Conservation (phyloP, 2,329 filamentous ascomycete genomes). For the Paecilomyces sp. region DNA sequence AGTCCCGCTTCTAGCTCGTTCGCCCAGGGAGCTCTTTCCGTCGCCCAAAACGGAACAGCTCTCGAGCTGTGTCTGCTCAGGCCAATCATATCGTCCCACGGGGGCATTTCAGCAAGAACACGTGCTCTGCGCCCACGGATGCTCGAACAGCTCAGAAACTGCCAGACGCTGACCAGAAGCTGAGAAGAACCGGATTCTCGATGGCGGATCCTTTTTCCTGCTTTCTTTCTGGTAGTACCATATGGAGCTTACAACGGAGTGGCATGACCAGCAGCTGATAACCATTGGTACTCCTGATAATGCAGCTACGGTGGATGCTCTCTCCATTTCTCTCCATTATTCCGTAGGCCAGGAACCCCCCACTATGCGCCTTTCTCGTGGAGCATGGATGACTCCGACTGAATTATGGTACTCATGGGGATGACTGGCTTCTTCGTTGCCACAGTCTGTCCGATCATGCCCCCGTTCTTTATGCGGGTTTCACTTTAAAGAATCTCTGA, state of each 20-base stretch:
- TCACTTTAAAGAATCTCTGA: too few species aligned
- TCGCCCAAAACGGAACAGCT: background rate
- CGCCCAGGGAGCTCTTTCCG: background rate
- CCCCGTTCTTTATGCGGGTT: too few species aligned
- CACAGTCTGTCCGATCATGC: background rate
- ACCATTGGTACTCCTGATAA: background rate
- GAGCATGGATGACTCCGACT: background rate
- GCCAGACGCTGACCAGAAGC: background rate
- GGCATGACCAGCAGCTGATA: too few species aligned
- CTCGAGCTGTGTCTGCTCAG: background rate
- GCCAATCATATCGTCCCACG: background rate
- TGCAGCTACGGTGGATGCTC: background rate
- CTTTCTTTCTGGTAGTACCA: too few species aligned
- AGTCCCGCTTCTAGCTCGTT: background rate
- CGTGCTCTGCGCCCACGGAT: background rate
- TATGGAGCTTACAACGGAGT: too few species aligned
- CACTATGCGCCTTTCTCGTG: background rate
- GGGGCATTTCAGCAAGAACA: background rate
- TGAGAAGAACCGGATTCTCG: too few species aligned
- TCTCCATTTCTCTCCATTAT: background rate
- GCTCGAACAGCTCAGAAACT: background rate
- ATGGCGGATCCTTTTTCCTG: background rate
- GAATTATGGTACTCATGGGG: background rate
- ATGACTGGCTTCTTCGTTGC: background rate
- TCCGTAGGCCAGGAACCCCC: background rate